Evolutionary conservation across 2,329 filamentous ascomycete species (phyloP).

Genomic region (Exutisphaerella laricina): DNA sequence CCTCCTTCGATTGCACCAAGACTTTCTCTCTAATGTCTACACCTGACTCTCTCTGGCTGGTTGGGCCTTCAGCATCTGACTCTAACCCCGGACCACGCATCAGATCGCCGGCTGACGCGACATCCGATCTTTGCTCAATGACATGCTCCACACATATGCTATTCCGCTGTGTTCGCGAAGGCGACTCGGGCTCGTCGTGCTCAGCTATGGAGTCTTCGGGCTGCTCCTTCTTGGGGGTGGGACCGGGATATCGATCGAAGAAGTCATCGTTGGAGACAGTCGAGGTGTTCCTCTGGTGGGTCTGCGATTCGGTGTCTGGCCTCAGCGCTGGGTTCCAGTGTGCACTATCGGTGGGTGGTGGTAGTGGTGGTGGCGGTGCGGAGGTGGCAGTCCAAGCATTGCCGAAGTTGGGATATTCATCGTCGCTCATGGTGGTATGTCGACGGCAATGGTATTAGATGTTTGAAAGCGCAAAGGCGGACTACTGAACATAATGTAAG

Average conservation of each 20-base stretch:
- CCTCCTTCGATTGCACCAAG: background rate
- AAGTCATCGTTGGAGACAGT: slow-evolving; percentile 31
- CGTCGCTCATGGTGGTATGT: slow-evolving; percentile 22
- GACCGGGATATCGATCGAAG: slow-evolving; percentile 32
- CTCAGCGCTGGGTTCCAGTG: slow-evolving; percentile 54
- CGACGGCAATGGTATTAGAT: background rate
- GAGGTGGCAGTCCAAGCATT: slow-evolving; percentile 32
- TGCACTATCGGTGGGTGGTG: slow-evolving; percentile 18
- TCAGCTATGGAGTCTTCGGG: slow-evolving; percentile 4
- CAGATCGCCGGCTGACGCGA: slow-evolving; percentile 9
- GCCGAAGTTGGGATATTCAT: slow-evolving; percentile 37
- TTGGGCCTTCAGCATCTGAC: slow-evolving; percentile 12
- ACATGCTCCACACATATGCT: slow-evolving; percentile 17
- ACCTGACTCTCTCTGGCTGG: slow-evolving; percentile 9
- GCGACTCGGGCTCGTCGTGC: slow-evolving; percentile 9
- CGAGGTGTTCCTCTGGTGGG: slow-evolving; percentile 19
- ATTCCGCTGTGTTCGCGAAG: slow-evolving; percentile 6
- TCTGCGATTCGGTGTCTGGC: slow-evolving; percentile 21
- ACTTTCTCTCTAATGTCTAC: slow-evolving; percentile 18
- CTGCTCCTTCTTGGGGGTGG: slow-evolving; percentile 22
- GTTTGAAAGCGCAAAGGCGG: background rate
- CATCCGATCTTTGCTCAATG: slow-evolving; percentile 7
- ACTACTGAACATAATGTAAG: slow-evolving; percentile 12
- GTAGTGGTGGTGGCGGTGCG: slow-evolving; percentile 4
- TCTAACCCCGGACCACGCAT: slow-evolving; percentile 10